A percentile compares a stretch with the other conserved stretches of the same genome.
Evolutionary conservation across 2,329 filamentous ascomycete species (phyloP).

Genomic region (Trichoderma asperellum): DNA sequence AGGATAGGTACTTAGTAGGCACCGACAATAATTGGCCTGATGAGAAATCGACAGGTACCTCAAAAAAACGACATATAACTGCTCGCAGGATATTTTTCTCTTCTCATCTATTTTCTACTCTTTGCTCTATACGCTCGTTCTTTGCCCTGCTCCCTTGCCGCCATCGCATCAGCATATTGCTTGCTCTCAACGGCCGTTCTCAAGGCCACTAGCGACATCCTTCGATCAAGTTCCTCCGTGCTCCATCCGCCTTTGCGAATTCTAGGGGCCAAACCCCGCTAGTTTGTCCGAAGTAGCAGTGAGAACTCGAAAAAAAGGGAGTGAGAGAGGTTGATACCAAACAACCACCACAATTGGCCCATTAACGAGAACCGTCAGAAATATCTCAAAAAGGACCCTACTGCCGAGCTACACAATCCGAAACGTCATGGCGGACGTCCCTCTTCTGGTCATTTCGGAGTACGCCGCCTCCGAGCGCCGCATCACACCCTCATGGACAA

Average conservation of each 20-base stretch:
- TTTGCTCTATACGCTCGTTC: not conserved
- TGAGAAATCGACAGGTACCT: not conserved
- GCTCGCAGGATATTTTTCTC: not conserved
- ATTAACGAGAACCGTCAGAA: slow-evolving; percentile 5
- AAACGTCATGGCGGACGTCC: slow-evolving; percentile 67
- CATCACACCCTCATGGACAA: slow-evolving; percentile 89
- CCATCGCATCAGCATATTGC: not conserved
- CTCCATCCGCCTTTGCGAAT: slow-evolving; percentile 1
- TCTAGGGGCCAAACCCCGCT: slow-evolving; percentile 27
- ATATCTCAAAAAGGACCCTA: slow-evolving; percentile 1
- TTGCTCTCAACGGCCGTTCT: not conserved
- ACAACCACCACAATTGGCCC: slow-evolving; percentile 1
- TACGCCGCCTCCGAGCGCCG: slow-evolving; percentile 84
- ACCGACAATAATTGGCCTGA: slow-evolving; percentile 12
- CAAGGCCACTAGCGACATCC: slow-evolving; percentile 13
- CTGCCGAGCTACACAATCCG: slow-evolving; percentile 29
- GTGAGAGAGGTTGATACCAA: not conserved
- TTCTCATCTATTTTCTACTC: not conserved
- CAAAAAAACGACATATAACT: not conserved
- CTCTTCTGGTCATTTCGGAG: slow-evolving; percentile 74
- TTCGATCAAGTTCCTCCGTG: slow-evolving; percentile 3
- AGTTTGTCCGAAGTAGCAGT: slow-evolving; percentile 28
- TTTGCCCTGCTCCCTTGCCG: not conserved
- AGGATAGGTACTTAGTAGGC: not conserved
- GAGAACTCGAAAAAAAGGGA: slow-evolving; percentile 1